Base-by-base conservation (phyloP, 495 filamentous ascomycete species). In the Trichoderma gamsii region DNA sequence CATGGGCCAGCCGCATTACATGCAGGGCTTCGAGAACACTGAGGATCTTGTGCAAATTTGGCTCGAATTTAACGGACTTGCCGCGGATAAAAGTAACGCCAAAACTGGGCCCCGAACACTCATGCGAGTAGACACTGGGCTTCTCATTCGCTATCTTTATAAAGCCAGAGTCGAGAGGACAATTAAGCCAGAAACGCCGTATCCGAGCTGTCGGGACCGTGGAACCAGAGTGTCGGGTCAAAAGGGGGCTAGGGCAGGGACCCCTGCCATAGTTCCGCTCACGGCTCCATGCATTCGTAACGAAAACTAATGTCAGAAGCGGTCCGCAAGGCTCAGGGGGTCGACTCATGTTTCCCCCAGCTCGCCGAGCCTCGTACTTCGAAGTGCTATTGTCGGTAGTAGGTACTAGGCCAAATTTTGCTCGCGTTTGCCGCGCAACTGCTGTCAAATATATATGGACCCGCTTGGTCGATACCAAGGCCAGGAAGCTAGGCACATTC, bases 191-290 rank as follows among this genome's bases (percentile, higher is more conserved):
- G 9, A 66, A 52, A 51, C 27, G 29, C 35, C 7, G 35, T 38
- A 51, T 15, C 56, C 56, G 11, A 25, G 29, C 56, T 29, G 13
- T 61, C 56, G 27, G 56, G 56, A 29, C 29, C 56, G 35, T 9
- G 3, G 56, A 29, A 23, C 56, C 56, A 25, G 29, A 23, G 29
- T 29, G 23, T 61, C 16, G 56, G 56, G 56, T 61, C 56, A 61
- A 61, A 61, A 61, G 29, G 56, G 56, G 56, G 56, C 56, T 61
- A 32, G 56, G 56, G 16, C 56, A 61, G 56, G 56, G 56, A 29
- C 56, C 56, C 56, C 56, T 61, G 56, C 56, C 56, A 61, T 16
- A 15, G 56, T 61, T 61, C 56, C 56, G 56, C 56, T 21, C 25
- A 61, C 56, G 56, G 56, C 56, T 61, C 25, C 56, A 61, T 61